phyloP scores from a whole-genome alignment of 2,329 filamentous ascomycete species.

The Penicillium vulpinum region DNA sequence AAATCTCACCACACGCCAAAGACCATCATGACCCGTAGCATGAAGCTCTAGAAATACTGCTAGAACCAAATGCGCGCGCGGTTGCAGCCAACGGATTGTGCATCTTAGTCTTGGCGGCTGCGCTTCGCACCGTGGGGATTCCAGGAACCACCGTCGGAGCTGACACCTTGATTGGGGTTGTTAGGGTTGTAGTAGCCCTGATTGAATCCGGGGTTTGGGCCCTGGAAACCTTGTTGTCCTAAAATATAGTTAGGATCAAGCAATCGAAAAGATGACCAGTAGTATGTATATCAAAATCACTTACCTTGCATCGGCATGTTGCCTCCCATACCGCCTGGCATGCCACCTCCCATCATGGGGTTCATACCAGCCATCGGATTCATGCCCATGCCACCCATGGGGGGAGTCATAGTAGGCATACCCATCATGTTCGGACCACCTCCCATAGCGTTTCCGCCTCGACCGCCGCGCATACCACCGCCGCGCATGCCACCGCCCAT shows the following conservation, averaged over 20 bases:
- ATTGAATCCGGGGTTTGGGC: conserved; percentile 54
- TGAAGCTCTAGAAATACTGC: background rate
- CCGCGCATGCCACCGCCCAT: conserved; percentile 58
- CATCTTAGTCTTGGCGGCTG: conserved; percentile 65
- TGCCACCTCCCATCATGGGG: conserved; percentile 52
- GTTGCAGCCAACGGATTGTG: background rate
- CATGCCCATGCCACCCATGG: conserved; percentile 42
- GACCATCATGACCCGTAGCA: background rate
- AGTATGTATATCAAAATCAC: conserved; percentile 22
- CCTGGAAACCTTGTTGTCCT: conserved; percentile 59
- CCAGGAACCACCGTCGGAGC: conserved; percentile 61
- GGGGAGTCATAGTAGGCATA: conserved; percentile 53
- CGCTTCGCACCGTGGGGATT: conserved; percentile 82
- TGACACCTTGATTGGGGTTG: conserved; percentile 43
- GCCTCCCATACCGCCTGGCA: conserved; percentile 41
- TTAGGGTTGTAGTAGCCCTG: conserved; percentile 9
- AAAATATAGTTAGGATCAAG: conserved; percentile 20
- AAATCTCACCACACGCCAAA: background rate
- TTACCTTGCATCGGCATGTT: conserved; percentile 54
- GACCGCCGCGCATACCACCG: conserved; percentile 58
- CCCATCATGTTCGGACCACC: conserved; percentile 49
- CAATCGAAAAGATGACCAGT: too few relatives aligned
- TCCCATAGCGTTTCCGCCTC: conserved; percentile 57
- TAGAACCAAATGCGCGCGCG: background rate
- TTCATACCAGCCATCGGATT: conserved; percentile 59